These are phyloP conservation scores for Lantana camara DNA, from an alignment of 257 asterid genomes.

Conservation along the genomic window DNA sequence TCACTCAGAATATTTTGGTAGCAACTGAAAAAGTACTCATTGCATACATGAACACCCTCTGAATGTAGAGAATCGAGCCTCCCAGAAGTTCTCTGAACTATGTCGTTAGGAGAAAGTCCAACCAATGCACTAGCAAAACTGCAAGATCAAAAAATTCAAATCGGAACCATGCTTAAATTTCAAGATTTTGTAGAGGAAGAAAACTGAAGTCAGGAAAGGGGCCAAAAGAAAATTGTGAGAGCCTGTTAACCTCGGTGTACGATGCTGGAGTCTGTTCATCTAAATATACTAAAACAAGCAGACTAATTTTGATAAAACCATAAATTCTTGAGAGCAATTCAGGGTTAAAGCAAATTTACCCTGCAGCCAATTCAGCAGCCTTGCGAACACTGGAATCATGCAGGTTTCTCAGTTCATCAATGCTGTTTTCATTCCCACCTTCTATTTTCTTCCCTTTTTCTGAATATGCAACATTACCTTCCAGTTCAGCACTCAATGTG, in stretches of 20 bases:
- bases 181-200: neutral
- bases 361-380: constrained; percentile 98
- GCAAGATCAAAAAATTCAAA: constrained; percentile 26
- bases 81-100: constrained; percentile 72
- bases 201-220: neutral
- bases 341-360: constrained; percentile 45
- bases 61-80: constrained; percentile 96
- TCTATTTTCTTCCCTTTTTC: constrained; percentile 88
- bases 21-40: constrained; percentile 26
- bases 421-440: constrained; percentile 53
- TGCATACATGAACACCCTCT: constrained; percentile 96
- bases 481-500: constrained; percentile 70
- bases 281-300: no score
- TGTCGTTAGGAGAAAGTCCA: constrained; percentile 78
- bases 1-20: constrained; percentile 4
- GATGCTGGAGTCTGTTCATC: neutral
- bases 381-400: constrained; percentile 89
- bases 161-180: constrained; percentile 12
- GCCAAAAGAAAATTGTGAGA: neutral
- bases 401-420: constrained; percentile 62
- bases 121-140: constrained; percentile 86
- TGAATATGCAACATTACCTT: constrained; percentile 52
- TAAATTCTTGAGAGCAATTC: neutral
- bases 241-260: neutral
- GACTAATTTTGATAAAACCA: neutral